Evolutionary conservation across 2,329 filamentous ascomycete genomes (phyloP), one percentile per base, ranked within the genome.

Genomic region (Phyllachora maydis): DNA sequence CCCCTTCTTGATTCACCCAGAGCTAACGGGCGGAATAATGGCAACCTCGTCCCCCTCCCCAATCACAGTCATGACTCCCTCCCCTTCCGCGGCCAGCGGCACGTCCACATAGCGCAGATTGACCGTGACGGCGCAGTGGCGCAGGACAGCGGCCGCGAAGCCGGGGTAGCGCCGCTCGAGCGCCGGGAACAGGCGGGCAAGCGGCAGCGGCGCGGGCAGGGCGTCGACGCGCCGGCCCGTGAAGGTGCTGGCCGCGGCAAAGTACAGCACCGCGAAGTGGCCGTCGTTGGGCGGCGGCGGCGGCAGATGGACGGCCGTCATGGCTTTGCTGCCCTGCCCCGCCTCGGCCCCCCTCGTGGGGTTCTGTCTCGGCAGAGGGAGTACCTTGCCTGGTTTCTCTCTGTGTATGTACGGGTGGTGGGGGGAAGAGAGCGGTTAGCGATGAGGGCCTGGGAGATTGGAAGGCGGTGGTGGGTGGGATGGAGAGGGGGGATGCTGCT

Each of bases 1-100:
- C 15, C n/a, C n/a, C n/a, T n/a, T n/a, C n/a, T n/a, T n/a, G n/a
- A n/a, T n/a, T 59, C 46, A 88, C 4, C 79, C 79, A 18, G 79
- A 82, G 54, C 79, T 90, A 33, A 90, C 81, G 7, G 81, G 79
- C 16, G 81, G 79, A 27, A 90, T 85, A 17, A 90, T 74, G 19
- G 75, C 81, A 26, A 90, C 77, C 50, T 90, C 81, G 40, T 90
- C 79, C 14, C 72, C 76, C 31, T 66, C 65, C 24, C 66, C 49
- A 27, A 90, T 74, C n/a, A n/a, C n/a, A n/a, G n/a, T n/a, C 26
- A 65, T 42, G 14, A 54, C 34, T 11, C 49, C 49, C 22, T 46
- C 46, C 8, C 43, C 45, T 11, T 45, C 45, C 5, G 40, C 39
- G 5, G 26, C 31, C 4, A 56, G 52, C 8, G 60, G 54, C 8